Evolutionary conservation across 208 protist genomes (phyloP).

Genomic region (Leishmania tropica): DNA sequence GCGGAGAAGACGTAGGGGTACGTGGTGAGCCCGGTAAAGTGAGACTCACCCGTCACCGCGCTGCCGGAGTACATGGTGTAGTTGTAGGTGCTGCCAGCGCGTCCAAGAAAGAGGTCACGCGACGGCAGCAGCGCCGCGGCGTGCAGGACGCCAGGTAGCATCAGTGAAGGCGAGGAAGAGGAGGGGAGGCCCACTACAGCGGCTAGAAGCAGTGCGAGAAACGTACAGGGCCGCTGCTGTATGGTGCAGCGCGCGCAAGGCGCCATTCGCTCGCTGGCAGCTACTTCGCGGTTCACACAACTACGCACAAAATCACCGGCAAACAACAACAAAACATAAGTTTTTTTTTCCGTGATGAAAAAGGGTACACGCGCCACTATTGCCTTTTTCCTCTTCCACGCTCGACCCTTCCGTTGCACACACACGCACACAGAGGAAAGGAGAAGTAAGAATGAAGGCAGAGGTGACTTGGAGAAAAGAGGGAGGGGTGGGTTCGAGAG

Average conservation of each 20-base stretch:
- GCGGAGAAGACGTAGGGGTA: slow-evolving; percentile 27
- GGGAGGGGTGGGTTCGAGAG: neutral
- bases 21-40: slow-evolving; percentile 10
- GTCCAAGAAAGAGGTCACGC: neutral
- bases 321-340: neutral
- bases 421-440: neutral
- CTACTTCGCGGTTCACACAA: neutral
- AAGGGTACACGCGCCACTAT: neutral
- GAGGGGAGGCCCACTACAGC: neutral
- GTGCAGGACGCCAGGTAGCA: neutral
- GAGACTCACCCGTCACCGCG: slow-evolving; percentile 10
- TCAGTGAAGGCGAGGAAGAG: neutral
- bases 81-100: slow-evolving; percentile 17
- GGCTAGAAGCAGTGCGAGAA: neutral
- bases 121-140: slow-evolving; percentile 1
- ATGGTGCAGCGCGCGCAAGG: neutral
- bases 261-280: neutral
- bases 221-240: neutral
- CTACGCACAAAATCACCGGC: neutral
- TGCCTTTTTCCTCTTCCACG: neutral
- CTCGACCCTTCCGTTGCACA: neutral
- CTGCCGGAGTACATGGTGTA: slow-evolving; percentile 34
- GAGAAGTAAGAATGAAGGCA: neutral
- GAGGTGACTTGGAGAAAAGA: neutral
- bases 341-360: neutral